A percentile compares a stretch with the other conserved stretches of the same genome.
Conservation (phyloP, 306 rosid species). For the Cicer cuneatum region DNA sequence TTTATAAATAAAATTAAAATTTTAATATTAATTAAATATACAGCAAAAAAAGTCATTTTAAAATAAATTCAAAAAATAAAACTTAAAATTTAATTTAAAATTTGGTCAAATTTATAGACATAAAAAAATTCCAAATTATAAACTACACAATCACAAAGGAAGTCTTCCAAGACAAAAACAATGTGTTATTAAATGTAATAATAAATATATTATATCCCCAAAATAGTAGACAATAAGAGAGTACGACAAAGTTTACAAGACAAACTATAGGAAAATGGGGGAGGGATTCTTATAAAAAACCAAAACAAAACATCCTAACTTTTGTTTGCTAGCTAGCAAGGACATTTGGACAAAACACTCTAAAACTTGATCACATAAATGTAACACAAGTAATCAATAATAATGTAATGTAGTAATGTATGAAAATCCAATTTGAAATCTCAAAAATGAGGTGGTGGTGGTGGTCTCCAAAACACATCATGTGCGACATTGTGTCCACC, state of each 20-base stretch:
- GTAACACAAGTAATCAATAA: not conserved
- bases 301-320: not conserved
- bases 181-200: too few species aligned
- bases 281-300: not conserved
- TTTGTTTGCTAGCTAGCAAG: constrained; percentile 9
- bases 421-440: not conserved
- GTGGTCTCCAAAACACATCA: not conserved
- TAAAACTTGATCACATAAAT: not conserved
- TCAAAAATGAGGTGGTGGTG: not conserved
- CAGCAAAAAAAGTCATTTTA: too few species aligned
- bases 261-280: not conserved
- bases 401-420: not conserved
- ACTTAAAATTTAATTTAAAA: too few species aligned
- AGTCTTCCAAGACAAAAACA: too few species aligned
- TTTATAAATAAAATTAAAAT: too few species aligned
- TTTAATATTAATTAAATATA: too few species aligned
- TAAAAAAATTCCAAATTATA: too few species aligned
- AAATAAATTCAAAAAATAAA: too few species aligned
- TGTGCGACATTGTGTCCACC: not conserved
- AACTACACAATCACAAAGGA: too few species aligned
- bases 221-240: not conserved
- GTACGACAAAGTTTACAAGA: not conserved
- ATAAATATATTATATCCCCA: not conserved
- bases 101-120: too few species aligned
- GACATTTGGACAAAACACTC: not conserved